Evolutionary conservation across 192 early-diverging fungal species (phyloP).

Genomic region (Podila epicladia): DNA sequence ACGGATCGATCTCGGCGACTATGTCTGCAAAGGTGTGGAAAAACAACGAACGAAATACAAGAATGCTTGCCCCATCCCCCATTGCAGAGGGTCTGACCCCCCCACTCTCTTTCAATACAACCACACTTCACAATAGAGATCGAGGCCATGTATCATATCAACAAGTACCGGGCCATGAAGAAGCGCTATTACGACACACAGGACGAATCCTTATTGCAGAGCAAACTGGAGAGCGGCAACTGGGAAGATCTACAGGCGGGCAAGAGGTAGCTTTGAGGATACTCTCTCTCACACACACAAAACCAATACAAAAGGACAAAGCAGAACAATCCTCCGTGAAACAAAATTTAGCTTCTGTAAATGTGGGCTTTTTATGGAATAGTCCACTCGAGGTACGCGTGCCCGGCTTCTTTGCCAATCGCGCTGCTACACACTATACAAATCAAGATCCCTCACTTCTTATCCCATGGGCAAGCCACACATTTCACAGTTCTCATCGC

Average conservation of each 20-base stretch:
- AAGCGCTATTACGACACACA: slow-evolving; percentile 34
- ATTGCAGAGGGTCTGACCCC: neutral
- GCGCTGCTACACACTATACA: neutral
- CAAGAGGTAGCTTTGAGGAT: neutral
- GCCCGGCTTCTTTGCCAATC: neutral
- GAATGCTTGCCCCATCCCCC: neutral
- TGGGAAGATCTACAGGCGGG: slow-evolving; percentile 10
- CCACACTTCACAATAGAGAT: slow-evolving; percentile 21
- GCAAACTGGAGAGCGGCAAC: slow-evolving; percentile 23
- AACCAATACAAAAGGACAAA: neutral
- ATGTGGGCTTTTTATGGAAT: no score
- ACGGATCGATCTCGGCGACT: slow-evolving; percentile 47
- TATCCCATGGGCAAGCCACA: slow-evolving; percentile 78
- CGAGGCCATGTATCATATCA: slow-evolving; percentile 53
- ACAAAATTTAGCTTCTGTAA: neutral
- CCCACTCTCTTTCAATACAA: neutral
- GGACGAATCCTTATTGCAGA: slow-evolving; percentile 20
- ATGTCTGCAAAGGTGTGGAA: slow-evolving; percentile 42
- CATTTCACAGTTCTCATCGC: slow-evolving; percentile 78
- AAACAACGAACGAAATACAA: neutral
- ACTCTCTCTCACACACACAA: no score
- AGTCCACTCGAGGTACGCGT: neutral
- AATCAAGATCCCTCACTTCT: neutral
- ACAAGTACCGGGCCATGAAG: slow-evolving; percentile 51
- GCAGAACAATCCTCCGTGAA: neutral